Evolutionary conservation across 108 stramenopile genomes (phyloP).

Genomic region (Nannochloropsis gaditana): DNA sequence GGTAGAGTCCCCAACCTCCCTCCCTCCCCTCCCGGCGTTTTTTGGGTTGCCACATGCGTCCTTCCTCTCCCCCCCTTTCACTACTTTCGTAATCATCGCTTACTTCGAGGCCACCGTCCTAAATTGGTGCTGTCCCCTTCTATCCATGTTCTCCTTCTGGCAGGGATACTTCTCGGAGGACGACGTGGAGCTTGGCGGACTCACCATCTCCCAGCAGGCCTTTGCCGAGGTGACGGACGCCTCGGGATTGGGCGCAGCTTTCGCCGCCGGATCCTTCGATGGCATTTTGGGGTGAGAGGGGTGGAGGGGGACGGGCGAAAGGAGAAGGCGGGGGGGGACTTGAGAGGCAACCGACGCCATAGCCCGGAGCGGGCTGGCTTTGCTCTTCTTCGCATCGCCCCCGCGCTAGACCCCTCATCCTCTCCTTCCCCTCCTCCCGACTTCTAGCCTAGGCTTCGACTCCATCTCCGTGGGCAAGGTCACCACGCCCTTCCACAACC

Average conservation of each 20-base stretch:
- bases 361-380: too few relatives aligned
- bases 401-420: neutral
- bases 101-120: neutral
- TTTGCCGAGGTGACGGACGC: slow-evolving; percentile 69
- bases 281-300: slow-evolving; percentile 64
- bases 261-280: slow-evolving; percentile 78
- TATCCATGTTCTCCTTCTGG: neutral
- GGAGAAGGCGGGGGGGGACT: neutral
- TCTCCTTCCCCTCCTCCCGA: neutral
- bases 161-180: slow-evolving; percentile 50
- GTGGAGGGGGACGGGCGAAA: neutral
- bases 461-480: slow-evolving; percentile 70
- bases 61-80: neutral
- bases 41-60: neutral
- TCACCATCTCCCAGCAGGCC: slow-evolving; percentile 28
- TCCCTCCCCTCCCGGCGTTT: too few relatives aligned
- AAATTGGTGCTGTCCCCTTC: neutral
- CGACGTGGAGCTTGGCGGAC: slow-evolving; percentile 40
- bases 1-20: neutral
- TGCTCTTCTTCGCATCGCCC: neutral
- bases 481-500: slow-evolving; percentile 76
- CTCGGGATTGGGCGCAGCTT: slow-evolving; percentile 85
- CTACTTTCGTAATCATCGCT: neutral
- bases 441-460: slow-evolving; percentile 73
- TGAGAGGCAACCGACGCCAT: too few relatives aligned